Evolutionary conservation across 2,329 filamentous ascomycete genomes (phyloP), one percentile per base, ranked within the genome.

Genomic region (Penicillium sp.): DNA sequence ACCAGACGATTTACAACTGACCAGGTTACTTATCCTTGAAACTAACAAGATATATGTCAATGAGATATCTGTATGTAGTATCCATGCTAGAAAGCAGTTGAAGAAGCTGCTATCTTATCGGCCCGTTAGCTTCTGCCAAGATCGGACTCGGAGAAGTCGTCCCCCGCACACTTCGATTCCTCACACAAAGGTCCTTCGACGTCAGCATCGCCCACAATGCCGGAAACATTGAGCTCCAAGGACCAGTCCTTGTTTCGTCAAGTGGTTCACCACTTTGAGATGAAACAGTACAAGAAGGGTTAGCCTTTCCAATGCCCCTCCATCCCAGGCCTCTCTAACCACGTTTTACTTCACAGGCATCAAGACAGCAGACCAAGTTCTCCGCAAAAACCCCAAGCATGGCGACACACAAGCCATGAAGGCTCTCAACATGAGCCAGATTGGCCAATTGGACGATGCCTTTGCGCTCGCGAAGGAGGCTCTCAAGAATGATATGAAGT

Each of bases 361-460:
- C 70, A 99, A 97, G 79, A 87, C 89, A 43, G 93, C 94, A 65
- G 94, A 99, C 73, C 90, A 97, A 76, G 96, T 99, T 71, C 85
- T 99, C 63, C 90, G 89, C 74, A 97, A 97, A 76, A 87, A 89
- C 70, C 90, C 93, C 39, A 94, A 91, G 68, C 94, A 99, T 87
- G 95, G 92, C 70, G 95, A 99, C 74, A 99, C 94, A 23, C 88
- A 95, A 77, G 95, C 94, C 51, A 99, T 99, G 94, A 99, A 99
- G 79, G 93, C 94, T 53, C 81, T 99, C 63, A 97, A 97, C 64
- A 84, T 97, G 75, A 97, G 96, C 74, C 88, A 89, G 41, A 88
- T 93, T 75, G 91, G 91, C 64, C 93, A 96, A 76, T 87, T 88
- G 29, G 91, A 96, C 54, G 94, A 99, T 77, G 95, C 95, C 0